These are phyloP conservation scores for Fimicolochytrium jonesii DNA, from an alignment of 192 early-diverging fungal genomes.

Conservation along the genomic window DNA sequence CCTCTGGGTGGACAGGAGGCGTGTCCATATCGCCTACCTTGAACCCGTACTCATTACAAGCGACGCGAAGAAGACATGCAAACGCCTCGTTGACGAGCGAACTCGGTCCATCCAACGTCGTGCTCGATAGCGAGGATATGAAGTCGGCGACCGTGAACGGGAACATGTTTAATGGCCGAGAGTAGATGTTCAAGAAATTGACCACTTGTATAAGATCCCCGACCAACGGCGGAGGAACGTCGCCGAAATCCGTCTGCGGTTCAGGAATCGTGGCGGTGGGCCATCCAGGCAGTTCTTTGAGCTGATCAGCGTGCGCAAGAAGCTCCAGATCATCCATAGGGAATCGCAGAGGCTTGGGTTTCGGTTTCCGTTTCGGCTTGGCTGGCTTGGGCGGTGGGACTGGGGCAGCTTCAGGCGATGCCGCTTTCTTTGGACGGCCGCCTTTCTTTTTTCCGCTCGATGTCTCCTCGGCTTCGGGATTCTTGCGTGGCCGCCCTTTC, in stretches of 20 bases:
- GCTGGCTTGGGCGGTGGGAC: neutral
- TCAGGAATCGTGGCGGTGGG: slow-evolving; percentile 35
- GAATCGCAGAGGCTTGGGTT: slow-evolving; percentile 51
- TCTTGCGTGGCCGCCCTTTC: slow-evolving; percentile 17
- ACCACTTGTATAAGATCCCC: slow-evolving; percentile 56
- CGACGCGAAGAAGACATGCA: slow-evolving; percentile 43
- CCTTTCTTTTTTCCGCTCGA: no score
- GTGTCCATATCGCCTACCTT: slow-evolving; percentile 5
- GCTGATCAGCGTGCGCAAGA: slow-evolving; percentile 41
- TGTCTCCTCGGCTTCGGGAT: slow-evolving; percentile 6
- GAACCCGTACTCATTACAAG: slow-evolving; percentile 38
- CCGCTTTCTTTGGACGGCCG: slow-evolving; percentile 1
- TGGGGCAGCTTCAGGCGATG: slow-evolving; percentile 8
- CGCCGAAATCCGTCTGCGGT: slow-evolving; percentile 37
- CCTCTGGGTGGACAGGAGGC: neutral
- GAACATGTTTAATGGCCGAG: slow-evolving; percentile 59
- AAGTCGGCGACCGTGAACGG: slow-evolving; percentile 80
- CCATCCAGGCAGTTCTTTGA: slow-evolving; percentile 24
- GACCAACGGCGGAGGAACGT: slow-evolving; percentile 38
- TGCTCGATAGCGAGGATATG: slow-evolving; percentile 51
- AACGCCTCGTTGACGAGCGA: slow-evolving; percentile 34
- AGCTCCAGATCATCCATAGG: slow-evolving; percentile 85
- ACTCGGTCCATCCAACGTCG: neutral
- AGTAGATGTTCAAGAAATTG: slow-evolving; percentile 58
- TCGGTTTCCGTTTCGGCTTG: neutral